Percentiles rank a stretch among this genome's conserved stretches.
Evolutionary conservation across 164 flowering plant genomes (phyloP).

Genomic region (Paratinospora sagittata): DNA sequence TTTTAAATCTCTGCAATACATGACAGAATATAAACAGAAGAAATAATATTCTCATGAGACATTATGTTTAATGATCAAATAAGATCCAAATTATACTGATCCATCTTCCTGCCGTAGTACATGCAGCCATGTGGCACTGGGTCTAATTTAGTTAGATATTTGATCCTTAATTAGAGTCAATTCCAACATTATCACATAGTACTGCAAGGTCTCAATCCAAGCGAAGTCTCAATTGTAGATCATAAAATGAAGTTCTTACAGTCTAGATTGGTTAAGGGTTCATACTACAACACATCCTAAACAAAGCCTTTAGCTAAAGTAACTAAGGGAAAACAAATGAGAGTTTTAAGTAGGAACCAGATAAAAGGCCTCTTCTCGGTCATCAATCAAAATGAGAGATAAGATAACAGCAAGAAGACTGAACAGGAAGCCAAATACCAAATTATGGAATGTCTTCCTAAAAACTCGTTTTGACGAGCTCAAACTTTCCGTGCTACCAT

Average conservation of each 20-base stretch:
- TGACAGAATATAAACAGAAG: background rate
- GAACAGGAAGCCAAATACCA: constrained; percentile 27
- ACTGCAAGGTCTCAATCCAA: background rate
- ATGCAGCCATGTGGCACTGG: background rate
- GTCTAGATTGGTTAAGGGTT: constrained; percentile 1
- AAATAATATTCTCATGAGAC: no score
- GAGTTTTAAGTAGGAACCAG: constrained; percentile 74
- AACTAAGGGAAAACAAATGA: no score
- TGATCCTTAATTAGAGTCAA: background rate
- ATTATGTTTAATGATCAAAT: no score
- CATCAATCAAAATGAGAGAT: constrained; percentile 25
- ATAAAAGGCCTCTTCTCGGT: constrained; percentile 26
- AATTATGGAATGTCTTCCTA: constrained; percentile 16
- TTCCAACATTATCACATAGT: background rate
- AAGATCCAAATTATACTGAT: no score
- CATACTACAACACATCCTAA: background rate
- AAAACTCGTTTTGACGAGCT: constrained; percentile 8
- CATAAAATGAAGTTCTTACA: background rate
- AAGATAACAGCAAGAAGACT: constrained; percentile 28
- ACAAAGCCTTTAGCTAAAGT: no score
- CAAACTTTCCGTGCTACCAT: constrained; percentile 9
- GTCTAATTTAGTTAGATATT: background rate
- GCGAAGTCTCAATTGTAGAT: background rate
- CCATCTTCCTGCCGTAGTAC: background rate
- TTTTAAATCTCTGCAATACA: background rate